A percentile compares a stretch with the other conserved stretches of the same genome.
These are phyloP conservation scores for Claviceps maximensis DNA, from an alignment of 2,329 filamentous ascomycete species.

Conservation along the genomic window DNA sequence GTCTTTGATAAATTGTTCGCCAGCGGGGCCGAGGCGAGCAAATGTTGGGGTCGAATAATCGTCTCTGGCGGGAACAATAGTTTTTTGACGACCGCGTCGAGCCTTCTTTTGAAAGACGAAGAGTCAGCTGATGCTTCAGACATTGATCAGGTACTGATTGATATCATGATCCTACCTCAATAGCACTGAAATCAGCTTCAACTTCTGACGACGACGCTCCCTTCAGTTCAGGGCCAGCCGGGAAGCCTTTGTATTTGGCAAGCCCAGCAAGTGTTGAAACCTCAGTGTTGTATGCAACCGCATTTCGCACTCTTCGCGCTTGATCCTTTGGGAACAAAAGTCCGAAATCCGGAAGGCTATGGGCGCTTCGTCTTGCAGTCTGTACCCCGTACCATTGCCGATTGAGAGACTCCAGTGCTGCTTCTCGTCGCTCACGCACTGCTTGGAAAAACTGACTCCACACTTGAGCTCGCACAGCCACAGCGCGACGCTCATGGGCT, in stretches of 20 bases:
- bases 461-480: slow-evolving; percentile 73
- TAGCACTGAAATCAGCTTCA: slow-evolving; percentile 77
- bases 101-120: slow-evolving; percentile 17
- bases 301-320: slow-evolving; percentile 67
- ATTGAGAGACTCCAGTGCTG: slow-evolving; percentile 65
- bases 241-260: slow-evolving; percentile 92
- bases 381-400: slow-evolving; percentile 90
- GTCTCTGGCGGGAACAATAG: slow-evolving; percentile 28
- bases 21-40: slow-evolving; percentile 48
- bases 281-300: slow-evolving; percentile 86
- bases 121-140: slow-evolving; percentile 8
- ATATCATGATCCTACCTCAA: slow-evolving; percentile 47
- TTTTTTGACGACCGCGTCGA: slow-evolving; percentile 22
- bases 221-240: slow-evolving; percentile 75
- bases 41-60: slow-evolving; percentile 37
- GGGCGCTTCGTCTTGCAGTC: slow-evolving; percentile 69
- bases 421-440: slow-evolving; percentile 70
- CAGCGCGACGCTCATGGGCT: slow-evolving; percentile 58
- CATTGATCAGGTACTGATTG: not conserved
- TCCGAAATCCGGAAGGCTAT: slow-evolving; percentile 68
- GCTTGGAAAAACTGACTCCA: slow-evolving; percentile 86
- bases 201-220: slow-evolving; percentile 60
- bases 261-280: slow-evolving; percentile 83
- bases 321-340: slow-evolving; percentile 67
- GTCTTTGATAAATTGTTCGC: slow-evolving; percentile 78